Percentiles rank a stretch among this genome's conserved stretches.
Conservation (phyloP, 805 yeast genomes). For the Starmerella etchellsii region DNA sequence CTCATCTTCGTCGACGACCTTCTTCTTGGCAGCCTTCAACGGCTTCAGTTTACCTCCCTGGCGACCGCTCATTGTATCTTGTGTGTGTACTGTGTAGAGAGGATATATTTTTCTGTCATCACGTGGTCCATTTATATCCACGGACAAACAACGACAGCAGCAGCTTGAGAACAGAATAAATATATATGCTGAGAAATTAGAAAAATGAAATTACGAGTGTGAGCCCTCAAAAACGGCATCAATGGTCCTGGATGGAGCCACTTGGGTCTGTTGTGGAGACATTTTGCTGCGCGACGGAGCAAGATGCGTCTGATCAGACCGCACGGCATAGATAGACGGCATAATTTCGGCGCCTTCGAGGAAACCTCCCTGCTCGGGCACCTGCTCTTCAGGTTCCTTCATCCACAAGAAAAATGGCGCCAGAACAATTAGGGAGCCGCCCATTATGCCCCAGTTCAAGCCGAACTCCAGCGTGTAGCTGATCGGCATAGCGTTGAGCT, state of each 20-base stretch:
- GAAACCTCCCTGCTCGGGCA: not conserved
- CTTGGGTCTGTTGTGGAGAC: too few species aligned
- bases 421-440: slow-evolving; percentile 34
- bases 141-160: too few species aligned
- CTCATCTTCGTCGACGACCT: slow-evolving; percentile 51
- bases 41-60: slow-evolving; percentile 96
- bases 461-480: slow-evolving; percentile 35
- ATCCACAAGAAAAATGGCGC: slow-evolving; percentile 14
- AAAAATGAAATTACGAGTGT: too few species aligned
- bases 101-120: too few species aligned
- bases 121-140: too few species aligned
- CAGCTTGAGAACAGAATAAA: not conserved
- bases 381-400: slow-evolving; percentile 7
- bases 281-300: not conserved
- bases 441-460: slow-evolving; percentile 40
- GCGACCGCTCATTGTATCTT: slow-evolving; percentile 93
- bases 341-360: slow-evolving; percentile 4
- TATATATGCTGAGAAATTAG: not conserved
- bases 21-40: slow-evolving; percentile 71
- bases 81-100: too few species aligned
- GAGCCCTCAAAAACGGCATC: not conserved
- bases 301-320: slow-evolving; percentile 1
- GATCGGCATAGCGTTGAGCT: slow-evolving; percentile 35
- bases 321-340: slow-evolving; percentile 5
- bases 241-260: not conserved